Base-by-base conservation (phyloP, 106 monocot species). In the Dendrobium nobile region DNA sequence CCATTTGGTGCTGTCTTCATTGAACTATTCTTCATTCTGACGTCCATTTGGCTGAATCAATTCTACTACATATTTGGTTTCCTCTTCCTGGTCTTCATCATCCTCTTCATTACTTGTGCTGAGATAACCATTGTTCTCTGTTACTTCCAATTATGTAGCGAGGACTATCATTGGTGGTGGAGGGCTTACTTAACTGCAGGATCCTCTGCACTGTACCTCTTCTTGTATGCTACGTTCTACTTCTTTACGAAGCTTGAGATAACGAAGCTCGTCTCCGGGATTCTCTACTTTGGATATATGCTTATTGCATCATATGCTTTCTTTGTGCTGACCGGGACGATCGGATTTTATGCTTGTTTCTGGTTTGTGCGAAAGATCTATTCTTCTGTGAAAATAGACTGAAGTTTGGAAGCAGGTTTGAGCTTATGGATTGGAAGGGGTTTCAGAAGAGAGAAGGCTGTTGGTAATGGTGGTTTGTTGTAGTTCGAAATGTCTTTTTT, bases 31-130 rank as follows among this genome's bases (percentile, higher is more conserved):
- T 91, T 88, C 83, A 91, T 91, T 76, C 47, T 91, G 76, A 91
- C 91, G 16, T 91, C 91, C 20, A 88, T 91, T 56, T 91, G 91
- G 91, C 81, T 91, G 77, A 88, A 91, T 77, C 91, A 91, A 45
- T 91, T 91, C 83, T 91, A 91, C 82, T 91, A 91, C 82, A 91
- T 91, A 55, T 91, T 91, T 64, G 91, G 91, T n/a, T 91, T 91
- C 81, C 88, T 91, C 20, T 91, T 91, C 79, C 84, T 91, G 9
- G 91, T 91, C 22, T 91, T 91, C 41, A 61, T 91, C 75, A 91
- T 91, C 48, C 88, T 91, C 77, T 73, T 91, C 73, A 85, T 91
- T 68, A 91, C 91, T 0, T 91, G 88, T 11, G 91, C 91, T 0
- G 91, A 91, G 83, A 91, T 91, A 31, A 91, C 91, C 18, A 91